Evolutionary conservation across 352 stramenopile genomes (phyloP), one percentile per base, ranked within the genome.

Genomic region (Globisporangium cylindrosporum): DNA sequence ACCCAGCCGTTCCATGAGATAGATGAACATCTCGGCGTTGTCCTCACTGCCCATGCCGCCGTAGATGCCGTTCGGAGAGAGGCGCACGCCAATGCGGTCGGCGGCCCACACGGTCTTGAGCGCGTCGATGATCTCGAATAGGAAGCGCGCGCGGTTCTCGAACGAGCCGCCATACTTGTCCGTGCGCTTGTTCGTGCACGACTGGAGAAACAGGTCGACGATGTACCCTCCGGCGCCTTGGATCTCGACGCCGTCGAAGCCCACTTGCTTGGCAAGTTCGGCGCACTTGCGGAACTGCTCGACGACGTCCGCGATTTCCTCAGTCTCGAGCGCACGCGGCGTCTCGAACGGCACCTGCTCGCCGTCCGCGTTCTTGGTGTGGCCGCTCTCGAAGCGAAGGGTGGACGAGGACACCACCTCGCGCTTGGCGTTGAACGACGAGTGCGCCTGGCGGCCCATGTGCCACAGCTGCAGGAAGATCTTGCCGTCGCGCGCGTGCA

Each of bases 201-300:
- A 49, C 43, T 49, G 43, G 14, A 97, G 69, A 69, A 95, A 94
- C 62, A 92, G 73, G 67, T 97, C 87, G 46, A 97, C 66, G 22
- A 97, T 71, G 64, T 97, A 97, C 15, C 90, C 91, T 64, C 97
- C 93, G 7, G 82, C 90, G 24, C 15, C 66, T 69, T 97, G 91
- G 36, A 97, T 66, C 64, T 97, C 88, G 29, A 97, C 76, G 24
- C 90, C 89, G 55, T 97, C 91, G 69, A 97, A 22, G 73, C 73
- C 41, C 4, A 25, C 59, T 2, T 38, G 4, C 20, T 46, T 65
- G 29, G 59, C 59, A 4, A 10, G 59, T 41, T 41, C 59, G 7
- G 59, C 59, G 12, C 59, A 32, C 34, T 20, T 10, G 41, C 41
- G 41, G 41, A 22, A 49, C 41, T n/a, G 15, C 41, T 49, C 43